Conservation (phyloP, 495 filamentous ascomycete species). For the Lasiosphaeria hispida region DNA sequence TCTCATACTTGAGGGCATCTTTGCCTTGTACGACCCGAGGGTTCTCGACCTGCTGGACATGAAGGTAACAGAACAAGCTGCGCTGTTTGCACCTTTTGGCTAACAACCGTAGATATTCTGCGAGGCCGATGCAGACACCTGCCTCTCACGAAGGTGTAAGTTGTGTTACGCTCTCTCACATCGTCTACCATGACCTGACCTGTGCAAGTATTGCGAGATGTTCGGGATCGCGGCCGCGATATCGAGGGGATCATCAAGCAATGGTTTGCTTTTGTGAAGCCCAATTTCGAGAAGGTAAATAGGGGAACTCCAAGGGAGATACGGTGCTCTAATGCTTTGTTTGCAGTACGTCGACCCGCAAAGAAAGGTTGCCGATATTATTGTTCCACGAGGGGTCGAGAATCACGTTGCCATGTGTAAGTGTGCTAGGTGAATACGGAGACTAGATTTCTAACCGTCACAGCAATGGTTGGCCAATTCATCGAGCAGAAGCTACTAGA, state of each 20-base stretch:
- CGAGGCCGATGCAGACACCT: constrained; percentile 93
- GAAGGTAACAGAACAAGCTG: constrained; percentile 54
- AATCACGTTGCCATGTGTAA: constrained; percentile 88
- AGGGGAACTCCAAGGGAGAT: background rate
- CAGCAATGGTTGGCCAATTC: constrained; percentile 87
- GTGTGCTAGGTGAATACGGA: constrained; percentile 10
- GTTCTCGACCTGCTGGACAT: constrained; percentile 87
- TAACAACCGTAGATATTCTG: constrained; percentile 69
- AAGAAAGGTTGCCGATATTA: constrained; percentile 83
- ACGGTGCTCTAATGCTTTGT: background rate
- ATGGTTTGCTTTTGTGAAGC: constrained; percentile 95
- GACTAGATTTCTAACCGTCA: constrained; percentile 20
- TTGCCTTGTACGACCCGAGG: constrained; percentile 85
- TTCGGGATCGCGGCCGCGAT: constrained; percentile 77
- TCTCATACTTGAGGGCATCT: constrained; percentile 91
- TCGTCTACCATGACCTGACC: background rate
- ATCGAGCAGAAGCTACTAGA: constrained; percentile 78
- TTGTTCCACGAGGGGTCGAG: constrained; percentile 90
- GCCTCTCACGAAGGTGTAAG: constrained; percentile 85
- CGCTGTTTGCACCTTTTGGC: background rate
- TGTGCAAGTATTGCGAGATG: constrained; percentile 73
- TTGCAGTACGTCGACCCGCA: constrained; percentile 82
- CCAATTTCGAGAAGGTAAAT: constrained; percentile 72
- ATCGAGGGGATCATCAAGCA: constrained; percentile 96
- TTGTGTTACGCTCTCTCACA: constrained; percentile 8